Percentiles rank a stretch among this genome's conserved stretches.
Conservation (phyloP, 805 yeast species). For the Ogataea henricii region DNA sequence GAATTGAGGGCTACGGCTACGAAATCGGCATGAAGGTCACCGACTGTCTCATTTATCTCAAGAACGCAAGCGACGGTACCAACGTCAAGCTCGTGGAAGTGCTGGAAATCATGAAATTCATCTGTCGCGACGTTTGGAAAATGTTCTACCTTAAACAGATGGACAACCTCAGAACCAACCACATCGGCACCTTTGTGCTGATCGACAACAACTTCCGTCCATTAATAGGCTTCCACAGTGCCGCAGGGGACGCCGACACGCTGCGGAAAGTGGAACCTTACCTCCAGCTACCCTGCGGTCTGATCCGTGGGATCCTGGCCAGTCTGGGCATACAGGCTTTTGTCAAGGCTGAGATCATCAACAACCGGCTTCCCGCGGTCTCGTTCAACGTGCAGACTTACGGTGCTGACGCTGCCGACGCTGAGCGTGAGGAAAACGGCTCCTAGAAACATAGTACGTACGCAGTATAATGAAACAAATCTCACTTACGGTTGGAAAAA, state of each 20-base stretch:
- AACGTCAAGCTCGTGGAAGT: conserved; percentile 52
- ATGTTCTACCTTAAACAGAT: conserved; percentile 79
- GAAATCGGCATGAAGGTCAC: conserved; percentile 39
- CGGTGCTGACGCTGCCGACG: conserved; percentile 6
- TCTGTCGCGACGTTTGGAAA: conserved; percentile 92
- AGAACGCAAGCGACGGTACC: conserved; percentile 22
- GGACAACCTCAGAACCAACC: conserved; percentile 91
- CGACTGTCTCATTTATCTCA: conserved; percentile 32
- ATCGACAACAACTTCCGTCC: conserved; percentile 66
- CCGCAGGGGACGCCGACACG: conserved; percentile 46
- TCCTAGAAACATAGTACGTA: neutral
- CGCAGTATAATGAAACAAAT: neutral
- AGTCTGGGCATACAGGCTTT: conserved; percentile 68
- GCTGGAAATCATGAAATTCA: conserved; percentile 84
- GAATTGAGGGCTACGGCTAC: conserved; percentile 73
- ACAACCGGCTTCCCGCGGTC: conserved; percentile 59
- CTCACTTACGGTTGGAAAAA: no score
- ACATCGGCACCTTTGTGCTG: conserved; percentile 78
- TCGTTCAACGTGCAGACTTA: conserved; percentile 69
- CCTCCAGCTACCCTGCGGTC: conserved; percentile 74
- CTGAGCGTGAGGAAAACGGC: neutral
- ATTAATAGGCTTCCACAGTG: conserved; percentile 51
- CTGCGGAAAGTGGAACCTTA: conserved; percentile 47
- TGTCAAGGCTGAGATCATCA: conserved; percentile 62
- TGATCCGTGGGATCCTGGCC: conserved; percentile 69